Evolutionary conservation across 2,329 filamentous ascomycete genomes (phyloP), one percentile per base, ranked within the genome.

Genomic region (Fusarium nelsonii): DNA sequence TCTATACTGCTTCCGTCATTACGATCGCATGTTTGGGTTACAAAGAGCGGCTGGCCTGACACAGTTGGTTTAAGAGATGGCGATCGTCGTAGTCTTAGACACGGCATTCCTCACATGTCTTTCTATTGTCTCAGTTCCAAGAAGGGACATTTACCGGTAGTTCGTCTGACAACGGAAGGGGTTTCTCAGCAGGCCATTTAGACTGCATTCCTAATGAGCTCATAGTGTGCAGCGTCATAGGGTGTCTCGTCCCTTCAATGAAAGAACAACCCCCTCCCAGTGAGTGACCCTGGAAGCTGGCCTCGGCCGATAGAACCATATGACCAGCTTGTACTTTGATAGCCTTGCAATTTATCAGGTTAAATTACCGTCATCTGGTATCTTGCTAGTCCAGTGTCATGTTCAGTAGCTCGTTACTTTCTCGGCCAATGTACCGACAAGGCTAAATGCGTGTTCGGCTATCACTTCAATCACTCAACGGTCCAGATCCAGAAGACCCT

Each of bases 121-220:
- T 30, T 9, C 32, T 18, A 18, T n/a, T 68, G 63, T 65, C 54
- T 70, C 40, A 51, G 23, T 52, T 36, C 34, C 37, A 39, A 43
- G 23, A 43, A 43, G 30, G 37, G 30, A 30, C 44, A 41, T 61
- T 41, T 20, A 39, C 15, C 30, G 48, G 16, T n/a, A 40, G 23
- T 51, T 23, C 26, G 37, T 44, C 28, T 30, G 32, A 58, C 48
- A 59, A 63, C 39, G 51, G 20, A 14, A 49, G 36, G 20, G 36
- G 43, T 40, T 49, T 49, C 14, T 16, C 18, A 11, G 12, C 20
- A 18, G 28, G 18, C 43, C 39, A 49, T 50, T 65, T 33, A 41
- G 32, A 59, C 18, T 51, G 18, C 41, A 54, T 68, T 51, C 49
- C 33, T 32, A 10, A 11, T 4, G 28, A 54, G 14, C 18, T n/a